Evolutionary conservation across 306 rosid genomes (phyloP), one percentile per base, ranked within the genome.

Genomic region (Crataegus laevigata): DNA sequence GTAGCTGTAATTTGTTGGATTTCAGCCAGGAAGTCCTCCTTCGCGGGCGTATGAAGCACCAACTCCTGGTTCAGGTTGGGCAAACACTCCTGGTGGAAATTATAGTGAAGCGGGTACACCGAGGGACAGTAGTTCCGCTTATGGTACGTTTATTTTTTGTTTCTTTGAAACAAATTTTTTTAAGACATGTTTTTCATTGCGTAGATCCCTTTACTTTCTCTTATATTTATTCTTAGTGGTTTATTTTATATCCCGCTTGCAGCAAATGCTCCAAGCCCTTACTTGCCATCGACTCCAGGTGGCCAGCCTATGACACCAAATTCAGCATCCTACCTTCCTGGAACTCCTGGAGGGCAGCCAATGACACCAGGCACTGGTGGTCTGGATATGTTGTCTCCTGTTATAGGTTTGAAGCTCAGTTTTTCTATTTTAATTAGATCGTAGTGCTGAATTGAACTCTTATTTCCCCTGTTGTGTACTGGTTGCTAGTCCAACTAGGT

Each of bases 341-440:
- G 99, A 50, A 96, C 99, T 58, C 99, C 99, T 71, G 99, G 99
- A 68, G 99, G 99, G 82, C 99, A 92, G 83, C 99, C 99, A 18
- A 96, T 96, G 99, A 96, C 99, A 63, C 99, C 98, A 24, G 99
- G 99, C 77, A 89, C 96, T 74, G 99, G 96, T 71, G 97, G 96
- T 76, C 80, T 96, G 77, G 99, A 96, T 81, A 87, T 86, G 81
- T 92, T 96, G 98, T 96, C 99, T 76, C 99, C 99, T 61, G 97
- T 84, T 75, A 84, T 92, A 81, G 98, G 99, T 89, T 66, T 43
- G 78, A 65, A 1, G 63, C 64, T 28, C 29, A 18, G 54, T 71
- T 59, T 60, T 21, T 58, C 72, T 43, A 73, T 28, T 61, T 22
- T 66, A 28, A 40, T 74, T 14, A 12, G 36, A 14, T 17, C 21